These are phyloP conservation scores for Cryomyces minteri DNA, from an alignment of 495 filamentous ascomycete species.

Conservation along the genomic window DNA sequence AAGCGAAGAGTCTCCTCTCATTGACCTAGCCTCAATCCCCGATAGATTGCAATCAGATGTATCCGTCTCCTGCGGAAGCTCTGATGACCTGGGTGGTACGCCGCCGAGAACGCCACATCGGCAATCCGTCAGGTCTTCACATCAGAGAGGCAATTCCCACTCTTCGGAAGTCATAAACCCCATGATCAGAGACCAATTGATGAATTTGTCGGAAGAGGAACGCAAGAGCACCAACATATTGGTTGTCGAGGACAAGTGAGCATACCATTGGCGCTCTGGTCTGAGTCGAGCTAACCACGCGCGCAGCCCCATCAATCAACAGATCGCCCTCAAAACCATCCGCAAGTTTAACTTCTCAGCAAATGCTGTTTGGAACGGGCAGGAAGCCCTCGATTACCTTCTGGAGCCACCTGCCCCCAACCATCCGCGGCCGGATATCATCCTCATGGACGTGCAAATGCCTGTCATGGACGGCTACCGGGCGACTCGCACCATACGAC, in stretches of 20 bases:
- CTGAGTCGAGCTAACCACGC: background rate
- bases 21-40: conserved; percentile 35
- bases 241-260: conserved; percentile 67
- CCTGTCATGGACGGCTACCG: conserved; percentile 64
- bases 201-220: conserved; percentile 21
- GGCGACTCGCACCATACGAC: conserved; percentile 52
- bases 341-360: conserved; percentile 58
- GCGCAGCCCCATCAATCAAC: conserved; percentile 27
- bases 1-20: conserved; percentile 19
- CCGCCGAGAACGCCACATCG: conserved; percentile 8
- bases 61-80: conserved; percentile 38
- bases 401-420: conserved; percentile 14
- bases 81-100: conserved; percentile 26
- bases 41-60: conserved; percentile 43
- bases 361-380: conserved; percentile 53
- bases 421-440: conserved; percentile 45
- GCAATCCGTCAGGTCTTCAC: background rate
- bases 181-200: conserved; percentile 2
- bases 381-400: conserved; percentile 56
- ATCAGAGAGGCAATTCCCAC: background rate
- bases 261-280: background rate
- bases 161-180: background rate
- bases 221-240: conserved; percentile 39
- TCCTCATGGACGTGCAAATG: conserved; percentile 83
- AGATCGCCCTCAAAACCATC: conserved; percentile 58